Conservation (phyloP, 1,139 yeast species). For the Chernovozyma aurita region DNA sequence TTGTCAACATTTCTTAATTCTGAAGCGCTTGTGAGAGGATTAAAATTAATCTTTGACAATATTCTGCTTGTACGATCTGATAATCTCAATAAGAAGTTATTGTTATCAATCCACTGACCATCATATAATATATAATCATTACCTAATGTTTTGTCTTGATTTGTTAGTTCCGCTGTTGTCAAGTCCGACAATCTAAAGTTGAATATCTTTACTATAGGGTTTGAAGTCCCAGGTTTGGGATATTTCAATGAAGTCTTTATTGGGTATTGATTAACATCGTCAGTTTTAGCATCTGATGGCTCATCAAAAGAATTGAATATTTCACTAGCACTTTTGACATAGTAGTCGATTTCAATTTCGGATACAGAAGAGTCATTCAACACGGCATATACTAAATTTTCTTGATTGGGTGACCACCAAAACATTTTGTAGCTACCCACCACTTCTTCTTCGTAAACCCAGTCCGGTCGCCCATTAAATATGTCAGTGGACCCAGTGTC, state of each 20-base stretch:
- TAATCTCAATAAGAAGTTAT: slow-evolving; percentile 55
- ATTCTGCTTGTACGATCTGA: slow-evolving; percentile 69
- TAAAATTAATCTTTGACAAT: slow-evolving; percentile 52
- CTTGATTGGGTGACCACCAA: slow-evolving; percentile 87
- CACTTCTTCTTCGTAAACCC: slow-evolving; percentile 83
- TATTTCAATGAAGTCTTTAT: slow-evolving; percentile 52
- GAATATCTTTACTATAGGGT: slow-evolving; percentile 49
- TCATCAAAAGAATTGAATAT: slow-evolving; percentile 23
- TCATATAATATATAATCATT: slow-evolving; percentile 62
- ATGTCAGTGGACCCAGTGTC: slow-evolving; percentile 60
- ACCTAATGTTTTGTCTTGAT: slow-evolving; percentile 27
- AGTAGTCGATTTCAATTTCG: slow-evolving; percentile 60
- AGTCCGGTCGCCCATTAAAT: slow-evolving; percentile 73
- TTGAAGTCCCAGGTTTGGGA: slow-evolving; percentile 82
- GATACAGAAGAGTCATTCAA: slow-evolving; percentile 72
- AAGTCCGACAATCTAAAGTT: slow-evolving; percentile 34
- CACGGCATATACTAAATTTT: slow-evolving; percentile 56
- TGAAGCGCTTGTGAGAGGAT: slow-evolving; percentile 25
- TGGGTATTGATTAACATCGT: slow-evolving; percentile 52
- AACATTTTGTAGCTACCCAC: slow-evolving; percentile 64
- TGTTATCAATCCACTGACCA: slow-evolving; percentile 61
- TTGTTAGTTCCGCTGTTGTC: slow-evolving; percentile 23
- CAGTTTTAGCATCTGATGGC: slow-evolving; percentile 9
- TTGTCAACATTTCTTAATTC: slow-evolving; percentile 30
- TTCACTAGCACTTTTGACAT: slow-evolving; percentile 37